Conservation (phyloP, 805 yeast species). For the Geotrichum ghanense region DNA sequence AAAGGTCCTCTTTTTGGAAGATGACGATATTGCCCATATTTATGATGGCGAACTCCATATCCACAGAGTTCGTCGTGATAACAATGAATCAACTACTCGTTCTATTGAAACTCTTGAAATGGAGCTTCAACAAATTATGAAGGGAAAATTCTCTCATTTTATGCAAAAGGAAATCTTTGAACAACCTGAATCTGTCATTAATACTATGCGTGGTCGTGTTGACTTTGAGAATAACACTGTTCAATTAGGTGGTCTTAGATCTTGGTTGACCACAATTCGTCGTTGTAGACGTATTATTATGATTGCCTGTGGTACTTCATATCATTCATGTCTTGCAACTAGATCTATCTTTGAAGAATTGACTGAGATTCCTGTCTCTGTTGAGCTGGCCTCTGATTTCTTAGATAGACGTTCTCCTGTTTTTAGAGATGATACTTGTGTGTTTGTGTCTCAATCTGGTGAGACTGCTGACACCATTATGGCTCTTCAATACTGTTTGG, state of each 20-base stretch:
- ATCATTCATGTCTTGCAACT: conserved; percentile 95
- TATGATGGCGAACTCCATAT: conserved; percentile 97
- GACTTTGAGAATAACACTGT: conserved; percentile 74
- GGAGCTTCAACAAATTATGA: conserved; percentile 97
- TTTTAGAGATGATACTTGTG: conserved; percentile 94
- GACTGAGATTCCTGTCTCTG: conserved; percentile 87
- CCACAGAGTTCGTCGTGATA: conserved; percentile 85
- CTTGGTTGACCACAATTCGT: conserved; percentile 78
- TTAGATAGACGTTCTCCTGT: conserved; percentile 94
- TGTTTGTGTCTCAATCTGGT: conserved; percentile 97
- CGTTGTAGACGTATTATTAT: conserved; percentile 90
- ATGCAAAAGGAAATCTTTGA: conserved; percentile 98
- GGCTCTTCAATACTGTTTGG: conserved; percentile 90
- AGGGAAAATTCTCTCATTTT: conserved; percentile 90
- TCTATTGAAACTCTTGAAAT: conserved; percentile 92
- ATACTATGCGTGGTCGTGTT: conserved; percentile 98
- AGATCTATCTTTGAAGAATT: conserved; percentile 93
- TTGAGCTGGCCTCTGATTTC: conserved; percentile 90
- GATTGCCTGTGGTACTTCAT: conserved; percentile 99
- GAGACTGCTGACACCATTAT: conserved; percentile 97
- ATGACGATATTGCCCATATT: conserved; percentile 97
- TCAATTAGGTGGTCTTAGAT: conserved; percentile 80
- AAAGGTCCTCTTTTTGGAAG: conserved; percentile 92
- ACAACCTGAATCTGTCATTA: conserved; percentile 96
- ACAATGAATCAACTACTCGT: conserved; percentile 76